Base-by-base conservation (phyloP, 2,329 filamentous ascomycete genomes). In the Diaporthe caulivora region DNA sequence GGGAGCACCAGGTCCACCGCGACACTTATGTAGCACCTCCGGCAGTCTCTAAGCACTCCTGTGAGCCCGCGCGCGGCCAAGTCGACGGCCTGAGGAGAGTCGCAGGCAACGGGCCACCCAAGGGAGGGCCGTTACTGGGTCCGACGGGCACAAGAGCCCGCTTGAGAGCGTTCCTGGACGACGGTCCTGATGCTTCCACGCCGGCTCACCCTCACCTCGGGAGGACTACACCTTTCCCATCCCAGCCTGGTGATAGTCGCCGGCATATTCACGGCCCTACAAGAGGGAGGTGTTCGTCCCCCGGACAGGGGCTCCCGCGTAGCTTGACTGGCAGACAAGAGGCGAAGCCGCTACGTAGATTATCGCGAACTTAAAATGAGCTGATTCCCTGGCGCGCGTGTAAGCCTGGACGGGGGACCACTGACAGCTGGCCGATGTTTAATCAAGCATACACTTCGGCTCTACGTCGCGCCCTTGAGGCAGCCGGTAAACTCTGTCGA, bases 351-450 rank as follows among this genome's bases (percentile, higher is more conserved):
- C 62, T 53, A 67, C 62, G n/a, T 53, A 53, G 29, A 67, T 40
- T 53, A 67, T 67, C 62, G 31, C 17, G 62, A 67, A 67, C 62
- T 67, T 67, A 67, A 67, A 67, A 67, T 53, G 62, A 53, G 29
- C 47, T 47, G 62, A 67, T 67, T 67, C 47, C 40, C 62, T 53
- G 44, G 29, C 62, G 15, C 31, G 62, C 47, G n/a, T 42, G 47
- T 51, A 40, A 26, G 24, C 15, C 13, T 29, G 40, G 18, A n/a
- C 11, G 29, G 29, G 44, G 44, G 18, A 34, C 29, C 21, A 49
- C 44, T 53, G 62, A 53, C 62, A 67, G 62, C 62, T 53, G 47
- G 31, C 62, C 31, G 17, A 40, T 21, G n/a, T 53, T 53, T 10
- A 67, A 40, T n/a, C 62, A 40, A 40, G 47, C 47, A 67, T 53